Conservation (phyloP, 495 filamentous ascomycete species). For the Hypoxylon perforatum region DNA sequence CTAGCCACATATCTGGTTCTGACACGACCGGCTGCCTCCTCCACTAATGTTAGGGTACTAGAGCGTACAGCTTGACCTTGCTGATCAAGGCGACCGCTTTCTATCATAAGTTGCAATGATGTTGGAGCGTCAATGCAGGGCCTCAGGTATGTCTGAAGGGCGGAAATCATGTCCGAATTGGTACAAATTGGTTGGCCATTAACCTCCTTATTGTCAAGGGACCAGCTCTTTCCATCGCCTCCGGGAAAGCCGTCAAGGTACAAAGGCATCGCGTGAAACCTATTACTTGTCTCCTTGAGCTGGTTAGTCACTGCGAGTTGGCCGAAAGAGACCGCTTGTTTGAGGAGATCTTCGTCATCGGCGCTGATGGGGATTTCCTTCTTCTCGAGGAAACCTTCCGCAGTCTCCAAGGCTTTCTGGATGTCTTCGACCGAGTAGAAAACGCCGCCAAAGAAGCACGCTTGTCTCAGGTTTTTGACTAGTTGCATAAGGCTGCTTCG, state of each 20-base stretch:
- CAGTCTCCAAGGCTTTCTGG: slow-evolving; percentile 67
- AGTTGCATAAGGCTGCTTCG: slow-evolving; percentile 70
- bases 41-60: slow-evolving; percentile 39
- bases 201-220: slow-evolving; percentile 60
- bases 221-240: slow-evolving; percentile 68
- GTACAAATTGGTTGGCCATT: slow-evolving; percentile 53
- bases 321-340: slow-evolving; percentile 71
- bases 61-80: slow-evolving; percentile 48
- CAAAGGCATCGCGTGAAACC: slow-evolving; percentile 80
- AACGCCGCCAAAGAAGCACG: slow-evolving; percentile 87
- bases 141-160: slow-evolving; percentile 53
- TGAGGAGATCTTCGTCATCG: slow-evolving; percentile 70
- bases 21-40: slow-evolving; percentile 14
- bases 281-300: slow-evolving; percentile 73
- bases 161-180: slow-evolving; percentile 50
- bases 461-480: slow-evolving; percentile 82
- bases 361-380: slow-evolving; percentile 61
- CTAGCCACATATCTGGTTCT: slow-evolving; percentile 17
- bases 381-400: slow-evolving; percentile 69
- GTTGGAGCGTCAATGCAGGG: slow-evolving; percentile 51
- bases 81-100: slow-evolving; percentile 49
- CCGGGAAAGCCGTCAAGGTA: slow-evolving; percentile 71
- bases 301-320: slow-evolving; percentile 65
- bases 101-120: slow-evolving; percentile 50
- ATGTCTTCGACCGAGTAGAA: slow-evolving; percentile 76